Evolutionary conservation across 148 eudicot genomes (phyloP).

Genomic region (Rhododendron henanense): DNA sequence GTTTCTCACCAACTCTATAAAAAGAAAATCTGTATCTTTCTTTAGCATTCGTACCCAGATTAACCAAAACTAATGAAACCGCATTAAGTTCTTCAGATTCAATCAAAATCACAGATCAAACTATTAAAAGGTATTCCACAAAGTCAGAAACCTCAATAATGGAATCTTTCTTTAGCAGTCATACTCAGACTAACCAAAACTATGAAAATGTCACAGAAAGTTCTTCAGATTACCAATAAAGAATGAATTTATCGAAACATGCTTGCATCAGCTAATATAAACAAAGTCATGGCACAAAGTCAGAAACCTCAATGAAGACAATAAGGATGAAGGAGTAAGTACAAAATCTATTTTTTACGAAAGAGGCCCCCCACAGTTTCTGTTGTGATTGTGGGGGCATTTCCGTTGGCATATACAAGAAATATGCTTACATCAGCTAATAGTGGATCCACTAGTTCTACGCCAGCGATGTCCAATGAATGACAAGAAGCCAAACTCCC

Average conservation of each 20-base stretch:
- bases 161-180: background rate
- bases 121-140: background rate
- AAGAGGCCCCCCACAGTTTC: background rate
- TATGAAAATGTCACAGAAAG: background rate
- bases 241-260: background rate
- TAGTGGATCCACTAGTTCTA: constrained; percentile 84
- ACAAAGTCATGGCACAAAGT: no score
- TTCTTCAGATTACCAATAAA: background rate
- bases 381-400: background rate
- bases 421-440: constrained; percentile 69
- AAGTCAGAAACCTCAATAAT: background rate
- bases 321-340: no score
- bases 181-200: background rate
- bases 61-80: background rate
- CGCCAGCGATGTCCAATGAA: constrained; percentile 88
- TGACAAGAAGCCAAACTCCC: constrained; percentile 91
- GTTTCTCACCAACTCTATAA: background rate
- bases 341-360: background rate
- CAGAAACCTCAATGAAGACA: no score
- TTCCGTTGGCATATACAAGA: background rate
- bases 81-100: background rate
- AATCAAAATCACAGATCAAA: background rate
- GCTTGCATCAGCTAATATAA: background rate
- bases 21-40: background rate
- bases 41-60: background rate